Evolutionary conservation across 345 rosid species (phyloP).

Genomic region (Cardiospermum halicacabum): DNA sequence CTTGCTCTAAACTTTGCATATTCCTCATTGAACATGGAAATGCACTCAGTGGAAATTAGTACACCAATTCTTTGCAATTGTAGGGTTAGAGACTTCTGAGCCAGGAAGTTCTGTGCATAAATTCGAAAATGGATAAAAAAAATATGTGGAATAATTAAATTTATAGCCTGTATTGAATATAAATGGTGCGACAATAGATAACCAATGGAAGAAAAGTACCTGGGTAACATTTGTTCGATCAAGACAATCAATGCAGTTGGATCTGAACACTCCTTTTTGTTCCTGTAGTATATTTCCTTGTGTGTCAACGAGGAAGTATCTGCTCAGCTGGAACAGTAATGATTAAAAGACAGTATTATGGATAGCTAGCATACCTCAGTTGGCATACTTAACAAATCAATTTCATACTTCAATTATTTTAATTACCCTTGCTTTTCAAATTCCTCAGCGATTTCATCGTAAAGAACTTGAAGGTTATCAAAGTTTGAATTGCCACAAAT

Average conservation of each 20-base stretch:
- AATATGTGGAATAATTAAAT: neutral
- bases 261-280: conserved; percentile 85
- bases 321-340: conserved; percentile 70
- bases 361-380: conserved; percentile 30
- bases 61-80: conserved; percentile 71
- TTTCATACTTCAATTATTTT: conserved; percentile 14
- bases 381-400: conserved; percentile 14
- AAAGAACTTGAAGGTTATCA: conserved; percentile 63
- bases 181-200: conserved; percentile 7
- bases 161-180: neutral
- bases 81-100: conserved; percentile 59
- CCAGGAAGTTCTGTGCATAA: conserved; percentile 61
- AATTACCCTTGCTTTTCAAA: conserved; percentile 85
- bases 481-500: conserved; percentile 82
- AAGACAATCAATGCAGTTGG: conserved; percentile 96
- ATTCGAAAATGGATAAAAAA: conserved; percentile 20
- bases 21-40: conserved; percentile 60
- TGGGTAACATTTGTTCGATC: conserved; percentile 98
- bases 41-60: conserved; percentile 47
- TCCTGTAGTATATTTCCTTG: conserved; percentile 67
- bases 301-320: conserved; percentile 70
- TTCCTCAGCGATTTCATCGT: conserved; percentile 67
- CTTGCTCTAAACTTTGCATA: conserved; percentile 66
- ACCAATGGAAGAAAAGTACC: conserved; percentile 36
- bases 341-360: conserved; percentile 38